Evolutionary conservation across 495 filamentous ascomycete species (phyloP).

Genomic region (Neurospora intermedia): DNA sequence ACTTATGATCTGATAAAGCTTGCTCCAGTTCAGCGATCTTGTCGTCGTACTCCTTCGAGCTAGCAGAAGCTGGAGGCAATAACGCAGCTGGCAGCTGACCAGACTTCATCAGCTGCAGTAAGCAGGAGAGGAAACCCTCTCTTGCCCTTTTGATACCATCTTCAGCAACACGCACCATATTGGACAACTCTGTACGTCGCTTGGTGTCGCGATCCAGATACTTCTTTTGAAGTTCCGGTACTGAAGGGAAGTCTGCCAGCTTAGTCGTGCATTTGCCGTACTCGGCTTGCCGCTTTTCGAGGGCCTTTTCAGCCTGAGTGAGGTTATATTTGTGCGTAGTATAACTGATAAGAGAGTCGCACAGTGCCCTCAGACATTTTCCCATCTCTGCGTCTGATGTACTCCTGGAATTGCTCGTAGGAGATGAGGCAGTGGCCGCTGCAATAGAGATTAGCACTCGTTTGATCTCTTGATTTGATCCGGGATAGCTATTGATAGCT

Average conservation of each 20-base stretch:
- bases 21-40: background rate
- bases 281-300: slow-evolving; percentile 10
- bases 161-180: background rate
- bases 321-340: background rate
- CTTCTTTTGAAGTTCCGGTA: slow-evolving; percentile 20
- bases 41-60: background rate
- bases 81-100: background rate
- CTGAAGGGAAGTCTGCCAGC: slow-evolving; percentile 20
- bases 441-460: background rate
- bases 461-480: background rate
- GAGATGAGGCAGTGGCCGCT: background rate
- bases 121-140: background rate
- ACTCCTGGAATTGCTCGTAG: background rate
- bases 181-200: background rate
- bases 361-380: background rate
- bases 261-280: slow-evolving; percentile 14
- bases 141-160: background rate
- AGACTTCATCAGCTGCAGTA: background rate
- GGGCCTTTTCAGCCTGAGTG: slow-evolving; percentile 3
- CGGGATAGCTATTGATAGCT: background rate
- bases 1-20: background rate
- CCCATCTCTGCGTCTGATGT: background rate
- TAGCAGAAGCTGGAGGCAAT: background rate
- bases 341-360: background rate
- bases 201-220: background rate